Conservation (phyloP, 2,329 filamentous ascomycete species). For the Fonsecaea monophora region DNA sequence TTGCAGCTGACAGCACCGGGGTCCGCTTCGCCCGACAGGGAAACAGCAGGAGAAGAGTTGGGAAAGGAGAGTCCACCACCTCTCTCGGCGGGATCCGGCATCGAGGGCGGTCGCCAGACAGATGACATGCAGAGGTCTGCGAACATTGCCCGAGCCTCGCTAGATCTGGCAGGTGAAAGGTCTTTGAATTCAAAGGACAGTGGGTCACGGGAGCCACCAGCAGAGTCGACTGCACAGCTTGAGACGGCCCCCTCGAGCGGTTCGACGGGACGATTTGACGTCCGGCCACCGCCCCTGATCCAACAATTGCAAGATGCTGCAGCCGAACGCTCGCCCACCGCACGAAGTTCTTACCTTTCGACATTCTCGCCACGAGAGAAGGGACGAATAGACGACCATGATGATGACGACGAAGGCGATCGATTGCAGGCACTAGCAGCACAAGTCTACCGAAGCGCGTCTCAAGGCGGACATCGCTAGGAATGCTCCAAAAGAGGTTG, state of each 20-base stretch:
- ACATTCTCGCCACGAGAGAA: slow-evolving; percentile 14
- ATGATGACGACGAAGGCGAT: slow-evolving; percentile 54
- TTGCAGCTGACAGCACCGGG: slow-evolving; percentile 42
- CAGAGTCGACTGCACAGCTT: slow-evolving; percentile 8
- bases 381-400: slow-evolving; percentile 42
- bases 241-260: slow-evolving; percentile 16
- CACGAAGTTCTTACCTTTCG: slow-evolving; percentile 7
- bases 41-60: slow-evolving; percentile 29
- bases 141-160: slow-evolving; percentile 27
- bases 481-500: neutral
- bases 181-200: slow-evolving; percentile 14
- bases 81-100: slow-evolving; percentile 23
- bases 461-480: slow-evolving; percentile 36
- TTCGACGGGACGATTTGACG: slow-evolving; percentile 34
- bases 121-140: slow-evolving; percentile 18
- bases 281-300: slow-evolving; percentile 37
- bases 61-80: slow-evolving; percentile 15
- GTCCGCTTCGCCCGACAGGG: slow-evolving; percentile 37
- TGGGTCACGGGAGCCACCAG: neutral
- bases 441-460: slow-evolving; percentile 39
- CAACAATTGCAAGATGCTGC: slow-evolving; percentile 37
- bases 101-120: slow-evolving; percentile 26
- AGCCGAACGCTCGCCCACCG: slow-evolving; percentile 19
- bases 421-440: slow-evolving; percentile 39
- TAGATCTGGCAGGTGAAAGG: slow-evolving; percentile 24